These are phyloP conservation scores for Candida neerlandica DNA, from an alignment of 1,139 yeast genomes.

Conservation along the genomic window DNA sequence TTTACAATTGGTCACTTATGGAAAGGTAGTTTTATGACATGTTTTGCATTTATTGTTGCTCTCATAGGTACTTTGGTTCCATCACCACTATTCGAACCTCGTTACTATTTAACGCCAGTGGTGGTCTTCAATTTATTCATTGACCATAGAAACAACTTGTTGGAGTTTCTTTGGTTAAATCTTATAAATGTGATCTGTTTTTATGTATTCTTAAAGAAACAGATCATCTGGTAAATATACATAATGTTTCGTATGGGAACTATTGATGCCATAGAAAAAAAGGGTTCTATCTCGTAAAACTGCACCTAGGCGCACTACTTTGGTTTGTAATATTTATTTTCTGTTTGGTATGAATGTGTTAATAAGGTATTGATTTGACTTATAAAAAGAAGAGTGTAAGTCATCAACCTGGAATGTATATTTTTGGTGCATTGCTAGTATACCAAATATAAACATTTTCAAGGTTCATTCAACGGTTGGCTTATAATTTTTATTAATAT, in stretches of 20 bases:
- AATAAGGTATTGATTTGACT: too few species aligned
- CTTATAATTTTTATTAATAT: neutral
- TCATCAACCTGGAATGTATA: too few species aligned
- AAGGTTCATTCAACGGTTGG: too few species aligned
- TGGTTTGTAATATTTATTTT: neutral
- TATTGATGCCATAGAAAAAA: neutral
- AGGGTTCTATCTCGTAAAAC: neutral
- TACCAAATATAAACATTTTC: neutral
- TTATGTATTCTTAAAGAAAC: slow-evolving; percentile 57
- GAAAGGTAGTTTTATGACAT: neutral
- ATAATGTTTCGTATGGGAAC: neutral
- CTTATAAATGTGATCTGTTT: slow-evolving; percentile 55
- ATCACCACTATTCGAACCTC: slow-evolving; percentile 89
- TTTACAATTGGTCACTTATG: slow-evolving; percentile 35
- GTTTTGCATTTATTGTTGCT: slow-evolving; percentile 51
- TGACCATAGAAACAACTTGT: slow-evolving; percentile 46
- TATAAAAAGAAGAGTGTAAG: too few species aligned
- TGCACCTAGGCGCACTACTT: neutral
- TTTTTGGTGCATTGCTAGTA: neutral
- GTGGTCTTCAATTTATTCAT: slow-evolving; percentile 69
- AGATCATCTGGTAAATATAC: slow-evolving; percentile 67
- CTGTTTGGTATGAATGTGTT: too few species aligned
- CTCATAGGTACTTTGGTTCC: slow-evolving; percentile 63
- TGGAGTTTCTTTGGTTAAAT: slow-evolving; percentile 66
- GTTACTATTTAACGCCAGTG: slow-evolving; percentile 85